Evolutionary conservation across 2,329 filamentous ascomycete species (phyloP).

Genomic region (Penicillium brasilianum): DNA sequence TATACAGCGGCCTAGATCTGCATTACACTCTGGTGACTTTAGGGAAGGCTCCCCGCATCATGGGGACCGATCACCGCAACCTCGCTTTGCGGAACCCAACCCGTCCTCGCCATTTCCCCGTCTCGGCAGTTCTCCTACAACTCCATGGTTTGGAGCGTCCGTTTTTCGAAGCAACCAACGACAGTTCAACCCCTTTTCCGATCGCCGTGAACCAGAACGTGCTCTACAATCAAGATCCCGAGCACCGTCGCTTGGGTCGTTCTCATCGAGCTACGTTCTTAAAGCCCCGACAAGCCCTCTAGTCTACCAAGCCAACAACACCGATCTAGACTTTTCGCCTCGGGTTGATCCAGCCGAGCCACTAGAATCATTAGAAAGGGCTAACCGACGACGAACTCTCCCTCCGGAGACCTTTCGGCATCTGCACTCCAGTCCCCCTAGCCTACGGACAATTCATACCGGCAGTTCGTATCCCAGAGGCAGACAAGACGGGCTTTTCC

Average conservation of each 20-base stretch:
- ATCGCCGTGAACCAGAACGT: slow-evolving; percentile 21
- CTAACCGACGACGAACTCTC: slow-evolving; percentile 72
- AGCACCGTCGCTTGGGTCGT: slow-evolving; percentile 69
- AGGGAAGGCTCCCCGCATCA: slow-evolving; percentile 49
- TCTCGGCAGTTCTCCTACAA: slow-evolving; percentile 58
- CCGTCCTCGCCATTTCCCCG: slow-evolving; percentile 21
- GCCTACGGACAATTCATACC: slow-evolving; percentile 47
- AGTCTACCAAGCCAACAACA: slow-evolving; percentile 84
- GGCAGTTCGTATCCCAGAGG: slow-evolving; percentile 51
- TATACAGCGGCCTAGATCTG: slow-evolving; percentile 82
- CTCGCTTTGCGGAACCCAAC: slow-evolving; percentile 27
- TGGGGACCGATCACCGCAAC: slow-evolving; percentile 30
- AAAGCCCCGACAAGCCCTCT: slow-evolving; percentile 90
- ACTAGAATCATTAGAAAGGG: slow-evolving; percentile 52
- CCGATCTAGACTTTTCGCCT: slow-evolving; percentile 70
- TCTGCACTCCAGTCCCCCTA: slow-evolving; percentile 51
- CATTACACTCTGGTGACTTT: slow-evolving; percentile 68
- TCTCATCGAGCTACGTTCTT: slow-evolving; percentile 79
- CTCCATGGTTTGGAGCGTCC: slow-evolving; percentile 58
- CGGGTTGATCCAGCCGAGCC: slow-evolving; percentile 59
- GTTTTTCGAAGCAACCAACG: slow-evolving; percentile 29
- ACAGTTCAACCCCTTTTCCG: slow-evolving; percentile 24
- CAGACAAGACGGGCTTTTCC: slow-evolving; percentile 67
- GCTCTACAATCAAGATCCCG: slow-evolving; percentile 43
- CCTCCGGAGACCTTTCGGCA: slow-evolving; percentile 64